Conservation (phyloP, 1,139 yeast species). For the Hyphopichia buzzinii region DNA sequence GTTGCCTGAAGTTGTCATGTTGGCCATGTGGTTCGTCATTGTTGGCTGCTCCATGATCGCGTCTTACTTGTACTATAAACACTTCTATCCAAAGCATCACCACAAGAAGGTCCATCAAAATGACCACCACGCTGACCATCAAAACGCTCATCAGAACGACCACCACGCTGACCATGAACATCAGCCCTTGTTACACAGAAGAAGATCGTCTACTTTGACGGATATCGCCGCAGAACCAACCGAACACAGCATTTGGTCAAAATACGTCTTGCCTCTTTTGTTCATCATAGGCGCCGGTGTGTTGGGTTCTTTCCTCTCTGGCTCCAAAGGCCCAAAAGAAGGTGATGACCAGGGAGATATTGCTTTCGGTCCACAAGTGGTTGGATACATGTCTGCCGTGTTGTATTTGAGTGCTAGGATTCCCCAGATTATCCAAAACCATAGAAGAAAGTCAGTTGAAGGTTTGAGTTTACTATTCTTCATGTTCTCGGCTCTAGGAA, state of each 20-base stretch:
- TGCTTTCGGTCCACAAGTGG: conserved; percentile 60
- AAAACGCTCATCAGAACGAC: conserved; percentile 14
- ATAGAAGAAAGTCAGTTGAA: conserved; percentile 64
- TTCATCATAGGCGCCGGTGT: conserved; percentile 70
- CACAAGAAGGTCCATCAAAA: conserved; percentile 8
- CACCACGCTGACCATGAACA: conserved; percentile 7
- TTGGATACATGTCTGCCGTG: conserved; percentile 70
- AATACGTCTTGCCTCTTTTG: conserved; percentile 56
- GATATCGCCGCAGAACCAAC: conserved; percentile 45
- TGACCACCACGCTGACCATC: conserved; percentile 6
- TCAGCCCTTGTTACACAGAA: conserved; percentile 25
- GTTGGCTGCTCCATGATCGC: conserved; percentile 63
- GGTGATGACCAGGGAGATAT: conserved; percentile 18
- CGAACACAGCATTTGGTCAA: conserved; percentile 45
- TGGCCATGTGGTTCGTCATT: conserved; percentile 74
- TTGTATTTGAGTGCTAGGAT: conserved; percentile 74
- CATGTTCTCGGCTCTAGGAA: conserved; percentile 72
- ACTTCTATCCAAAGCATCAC: conserved; percentile 39
- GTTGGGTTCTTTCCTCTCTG: conserved; percentile 57
- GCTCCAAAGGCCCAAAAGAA: conserved; percentile 13
- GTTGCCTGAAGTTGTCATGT: conserved; percentile 65
- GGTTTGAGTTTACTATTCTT: conserved; percentile 76
- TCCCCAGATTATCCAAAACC: conserved; percentile 76
- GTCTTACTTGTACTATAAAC: conserved; percentile 59
- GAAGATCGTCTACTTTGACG: conserved; percentile 45